phyloP scores from a whole-genome alignment of 345 rosid genomes.

The Acer saccharum region DNA sequence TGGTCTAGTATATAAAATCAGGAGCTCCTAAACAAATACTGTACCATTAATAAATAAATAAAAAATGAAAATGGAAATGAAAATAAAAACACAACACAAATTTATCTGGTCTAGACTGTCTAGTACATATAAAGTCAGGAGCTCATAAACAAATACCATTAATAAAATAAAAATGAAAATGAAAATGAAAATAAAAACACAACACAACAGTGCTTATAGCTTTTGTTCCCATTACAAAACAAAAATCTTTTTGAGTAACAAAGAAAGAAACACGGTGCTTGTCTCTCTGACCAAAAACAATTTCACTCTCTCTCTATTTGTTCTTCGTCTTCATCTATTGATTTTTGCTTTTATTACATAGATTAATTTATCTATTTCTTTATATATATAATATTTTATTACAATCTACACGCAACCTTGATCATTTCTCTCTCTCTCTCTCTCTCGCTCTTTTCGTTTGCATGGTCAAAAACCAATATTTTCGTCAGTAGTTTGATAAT shows the following conservation, averaged over 20 bases:
- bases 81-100: neutral
- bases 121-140: too few species aligned
- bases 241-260: constrained; percentile 1
- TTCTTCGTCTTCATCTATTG: neutral
- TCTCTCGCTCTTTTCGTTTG: neutral
- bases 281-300: constrained; percentile 15
- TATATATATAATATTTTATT: neutral
- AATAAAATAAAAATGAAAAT: too few species aligned
- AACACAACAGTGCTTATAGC: constrained; percentile 1
- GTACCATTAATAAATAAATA: too few species aligned
- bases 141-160: too few species aligned
- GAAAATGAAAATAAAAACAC: neutral
- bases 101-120: too few species aligned
- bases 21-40: too few species aligned
- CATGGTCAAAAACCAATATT: constrained; percentile 12
- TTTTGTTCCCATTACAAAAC: constrained; percentile 10
- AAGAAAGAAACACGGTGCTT: constrained; percentile 14
- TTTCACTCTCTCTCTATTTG: neutral
- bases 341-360: neutral
- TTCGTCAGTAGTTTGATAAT: constrained; percentile 5
- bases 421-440: neutral
- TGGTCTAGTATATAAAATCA: too few species aligned
- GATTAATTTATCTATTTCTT: neutral
- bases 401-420: neutral
- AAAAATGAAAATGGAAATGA: too few species aligned